phyloP scores from a whole-genome alignment of 495 filamentous ascomycete species.

The Hamigera avellanea region DNA sequence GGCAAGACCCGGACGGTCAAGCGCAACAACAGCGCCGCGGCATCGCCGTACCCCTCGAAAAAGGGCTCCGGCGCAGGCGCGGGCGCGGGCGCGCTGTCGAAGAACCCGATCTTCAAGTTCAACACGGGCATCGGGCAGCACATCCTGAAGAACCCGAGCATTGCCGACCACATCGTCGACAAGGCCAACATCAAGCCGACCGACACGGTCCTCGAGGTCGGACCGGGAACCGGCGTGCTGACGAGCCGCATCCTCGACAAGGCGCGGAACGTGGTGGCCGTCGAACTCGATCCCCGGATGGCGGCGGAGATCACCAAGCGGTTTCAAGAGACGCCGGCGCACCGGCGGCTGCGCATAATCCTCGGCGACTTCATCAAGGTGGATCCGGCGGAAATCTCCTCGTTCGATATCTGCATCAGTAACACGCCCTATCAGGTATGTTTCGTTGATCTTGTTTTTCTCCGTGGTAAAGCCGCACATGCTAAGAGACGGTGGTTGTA shows the following conservation, averaged over 20 bases:
- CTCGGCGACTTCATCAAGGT: slow-evolving; percentile 7
- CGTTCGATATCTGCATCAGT: slow-evolving; percentile 6
- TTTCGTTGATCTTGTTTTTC: too few relatives aligned
- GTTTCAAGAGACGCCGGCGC: slow-evolving; percentile 6
- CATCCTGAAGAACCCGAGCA: slow-evolving; percentile 5
- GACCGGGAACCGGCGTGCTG: slow-evolving; percentile 6
- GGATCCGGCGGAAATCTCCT: not conserved
- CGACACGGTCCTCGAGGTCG: slow-evolving; percentile 6
- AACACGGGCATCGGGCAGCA: slow-evolving; percentile 6
- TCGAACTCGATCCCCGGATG: slow-evolving; percentile 8
- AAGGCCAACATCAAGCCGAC: slow-evolving; percentile 7
- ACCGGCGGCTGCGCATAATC: slow-evolving; percentile 5
- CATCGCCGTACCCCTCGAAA: slow-evolving; percentile 4
- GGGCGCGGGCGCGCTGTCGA: slow-evolving; percentile 3
- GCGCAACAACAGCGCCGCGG: too few relatives aligned
- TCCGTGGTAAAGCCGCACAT: not conserved
- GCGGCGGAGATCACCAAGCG: slow-evolving; percentile 7
- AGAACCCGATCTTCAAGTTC: slow-evolving; percentile 8
- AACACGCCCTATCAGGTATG: slow-evolving; percentile 1
- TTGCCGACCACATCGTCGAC: slow-evolving; percentile 7
- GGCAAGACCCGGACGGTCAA: too few relatives aligned
- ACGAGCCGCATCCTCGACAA: slow-evolving; percentile 7
- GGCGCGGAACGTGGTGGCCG: slow-evolving; percentile 4
- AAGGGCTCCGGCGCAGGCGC: not conserved
- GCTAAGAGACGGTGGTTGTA: slow-evolving; percentile 5